Base-by-base conservation (phyloP, 2,329 filamentous ascomycete genomes). In the Arthrobotrys pseudoclavata region DNA sequence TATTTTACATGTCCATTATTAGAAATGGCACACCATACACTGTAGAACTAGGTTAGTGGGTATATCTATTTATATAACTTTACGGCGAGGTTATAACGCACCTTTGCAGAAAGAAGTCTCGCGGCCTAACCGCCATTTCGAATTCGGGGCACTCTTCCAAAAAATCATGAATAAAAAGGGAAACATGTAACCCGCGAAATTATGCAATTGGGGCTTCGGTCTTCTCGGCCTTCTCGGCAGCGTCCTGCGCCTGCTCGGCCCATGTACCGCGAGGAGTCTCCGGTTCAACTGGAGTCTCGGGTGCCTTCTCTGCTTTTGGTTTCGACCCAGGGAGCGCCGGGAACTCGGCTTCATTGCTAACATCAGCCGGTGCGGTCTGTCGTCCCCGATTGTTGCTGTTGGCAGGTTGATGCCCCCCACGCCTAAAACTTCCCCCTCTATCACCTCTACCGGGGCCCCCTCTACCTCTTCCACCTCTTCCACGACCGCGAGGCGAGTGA, bases 381-480 rank as follows among this genome's bases (percentile, higher is more conserved):
- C 45, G 55, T 12, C 34, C 37, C 5, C 48, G 50, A 1, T 9
- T n/a, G 7, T 37, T 29, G 26, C 34, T 55, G 20, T 63, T 45
- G 29, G 18, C 22, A 9, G 24, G 47, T 47, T 53, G 22, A 42
- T 55, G 34, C 12, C 78, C 74, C 12, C 74, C 69, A 50, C 82
- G 80, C 0, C 85, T 82, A 24, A 48, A 48, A 3, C 40, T 26
- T 50, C 83, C 64, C 29, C 75, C 47, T 20, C 69, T 20, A 22
- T 64, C 50, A 9, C 67, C 77, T 37, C 69, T n/a, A n/a, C n/a
- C n/a, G n/a, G n/a, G 45, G 37, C 62, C 9, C 9, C 84, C 80
- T 48, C 79, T 81, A 5, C 82, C 81, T 0, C 84, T 79, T 70
- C 24, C 76, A n/a, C 68, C 69, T 9, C 69, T 53, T 20, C 63